Evolutionary conservation across 2,329 filamentous ascomycete species (phyloP), one percentile per base, ranked within the genome.

Genomic region (Magnaporthiopsis rhizophila): DNA sequence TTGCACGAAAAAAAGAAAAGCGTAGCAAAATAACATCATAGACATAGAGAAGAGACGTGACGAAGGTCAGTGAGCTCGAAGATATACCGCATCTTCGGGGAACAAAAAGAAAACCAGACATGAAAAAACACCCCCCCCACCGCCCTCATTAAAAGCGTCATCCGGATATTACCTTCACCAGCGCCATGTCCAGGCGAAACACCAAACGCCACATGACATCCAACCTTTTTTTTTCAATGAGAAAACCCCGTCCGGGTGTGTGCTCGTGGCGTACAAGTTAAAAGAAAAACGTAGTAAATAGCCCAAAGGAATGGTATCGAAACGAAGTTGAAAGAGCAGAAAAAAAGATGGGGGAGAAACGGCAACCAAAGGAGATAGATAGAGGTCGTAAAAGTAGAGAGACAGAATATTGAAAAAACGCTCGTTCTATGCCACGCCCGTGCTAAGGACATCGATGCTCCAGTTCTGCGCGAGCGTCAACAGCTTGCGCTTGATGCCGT

Each of bases 401-500:
- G 32, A 34, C 7, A 34, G 32, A 34, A 26, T 26, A 26, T 34
- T 7, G 7, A 34, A 34, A 34, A 11, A 12, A 36, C 34, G 34
- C 21, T 57, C 13, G 58, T 26, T 3, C 65, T 30, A 65, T 24
- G 59, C 38, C 30, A 66, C 59, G 36, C 63, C 50, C 4, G 57
- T 26, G 13, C 65, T 64, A 28, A 71, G 64, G 15, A 65, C 68
- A 24, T 77, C 73, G 2, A 71, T 64, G n/a, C 68, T 73, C 80
- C 80, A 81, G 68, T 76, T 75, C 3, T 65, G 69, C 1, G 72
- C 71, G n/a, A 82, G 69, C 0, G 72, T 63, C 0, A 74, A 65
- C 5, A 82, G 72, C 71, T 81, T 81, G 45, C 79, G 74, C 64
- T 72, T 74, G 62, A 82, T 78, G 18, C 80, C 80, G 58, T 81